A percentile compares a stretch with the other conserved stretches of the same genome.
Conservation (phyloP, 78 protist genomes). For the Paulinella micropora region DNA sequence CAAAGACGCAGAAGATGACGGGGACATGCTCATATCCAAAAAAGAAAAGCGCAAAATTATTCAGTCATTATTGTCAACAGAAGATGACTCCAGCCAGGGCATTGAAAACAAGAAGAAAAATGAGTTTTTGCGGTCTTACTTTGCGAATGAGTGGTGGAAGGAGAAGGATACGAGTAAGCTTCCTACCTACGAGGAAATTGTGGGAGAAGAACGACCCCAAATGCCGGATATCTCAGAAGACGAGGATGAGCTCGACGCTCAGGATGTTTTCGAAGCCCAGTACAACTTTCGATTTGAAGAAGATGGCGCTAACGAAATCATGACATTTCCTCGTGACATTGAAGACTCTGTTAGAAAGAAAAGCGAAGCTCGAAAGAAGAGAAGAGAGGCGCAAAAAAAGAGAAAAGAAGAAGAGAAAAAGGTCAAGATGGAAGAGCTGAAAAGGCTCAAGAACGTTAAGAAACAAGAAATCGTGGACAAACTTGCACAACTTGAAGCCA, state of each 20-base stretch:
- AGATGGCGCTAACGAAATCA: background rate
- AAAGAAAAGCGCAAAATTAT: too few relatives aligned
- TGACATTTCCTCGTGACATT: background rate
- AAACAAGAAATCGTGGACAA: too few relatives aligned
- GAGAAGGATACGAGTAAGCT: background rate
- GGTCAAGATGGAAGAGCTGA: too few relatives aligned
- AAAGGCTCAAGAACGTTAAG: too few relatives aligned
- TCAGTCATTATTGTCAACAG: too few relatives aligned
- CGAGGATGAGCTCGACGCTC: background rate
- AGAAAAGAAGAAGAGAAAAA: too few relatives aligned
- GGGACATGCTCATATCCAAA: too few relatives aligned
- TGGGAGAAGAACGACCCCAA: background rate
- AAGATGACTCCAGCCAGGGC: too few relatives aligned
- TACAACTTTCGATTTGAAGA: background rate
- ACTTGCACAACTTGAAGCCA: too few relatives aligned
- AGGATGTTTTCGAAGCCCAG: background rate
- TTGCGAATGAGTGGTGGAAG: background rate
- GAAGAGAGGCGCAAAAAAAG: background rate
- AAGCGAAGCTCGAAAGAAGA: background rate
- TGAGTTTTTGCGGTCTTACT: background rate
- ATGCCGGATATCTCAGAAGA: background rate
- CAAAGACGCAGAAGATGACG: too few relatives aligned
- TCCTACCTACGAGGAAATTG: background rate
- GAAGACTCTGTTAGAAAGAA: background rate
- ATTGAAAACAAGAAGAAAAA: too few relatives aligned